Evolutionary conservation across 202 grass and related monocot genomes (phyloP).

Genomic region (Schoenoplectus tabernaemontani): DNA sequence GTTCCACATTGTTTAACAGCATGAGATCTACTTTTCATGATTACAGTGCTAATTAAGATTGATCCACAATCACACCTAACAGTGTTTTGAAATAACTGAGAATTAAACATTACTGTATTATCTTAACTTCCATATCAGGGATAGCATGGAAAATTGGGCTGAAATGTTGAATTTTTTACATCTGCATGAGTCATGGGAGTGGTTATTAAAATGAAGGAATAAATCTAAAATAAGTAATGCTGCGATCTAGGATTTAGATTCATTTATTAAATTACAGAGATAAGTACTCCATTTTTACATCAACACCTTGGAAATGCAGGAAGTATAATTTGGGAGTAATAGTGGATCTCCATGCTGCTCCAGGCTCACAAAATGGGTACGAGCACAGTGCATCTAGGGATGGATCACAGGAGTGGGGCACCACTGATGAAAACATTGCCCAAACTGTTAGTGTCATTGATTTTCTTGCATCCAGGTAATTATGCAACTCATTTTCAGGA

Average conservation of each 20-base stretch:
- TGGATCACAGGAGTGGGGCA: conserved; percentile 40
- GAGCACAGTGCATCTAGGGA: conserved; percentile 44
- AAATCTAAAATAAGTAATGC: neutral
- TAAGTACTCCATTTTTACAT: neutral
- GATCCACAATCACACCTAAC: neutral
- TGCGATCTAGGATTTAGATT: neutral
- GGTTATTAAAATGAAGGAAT: neutral
- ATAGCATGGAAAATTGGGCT: neutral
- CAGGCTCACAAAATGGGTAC: conserved; percentile 39
- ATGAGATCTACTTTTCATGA: neutral
- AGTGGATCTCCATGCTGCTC: conserved; percentile 53
- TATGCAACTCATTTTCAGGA: neutral
- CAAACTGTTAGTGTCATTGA: conserved; percentile 39
- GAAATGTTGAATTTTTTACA: neutral
- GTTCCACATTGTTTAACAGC: too few species aligned
- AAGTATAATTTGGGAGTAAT: conserved; percentile 42
- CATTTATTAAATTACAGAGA: neutral
- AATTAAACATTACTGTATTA: neutral
- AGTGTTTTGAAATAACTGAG: neutral
- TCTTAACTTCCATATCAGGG: neutral
- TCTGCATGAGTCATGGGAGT: neutral
- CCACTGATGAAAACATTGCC: conserved; percentile 27
- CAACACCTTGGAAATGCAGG: neutral
- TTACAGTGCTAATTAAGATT: neutral
- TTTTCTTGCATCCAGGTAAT: conserved; percentile 42